Percentiles rank a stretch among this genome's conserved stretches.
Conservation (phyloP, 2,329 filamentous ascomycete species). For the Endocalyx cinctus region DNA sequence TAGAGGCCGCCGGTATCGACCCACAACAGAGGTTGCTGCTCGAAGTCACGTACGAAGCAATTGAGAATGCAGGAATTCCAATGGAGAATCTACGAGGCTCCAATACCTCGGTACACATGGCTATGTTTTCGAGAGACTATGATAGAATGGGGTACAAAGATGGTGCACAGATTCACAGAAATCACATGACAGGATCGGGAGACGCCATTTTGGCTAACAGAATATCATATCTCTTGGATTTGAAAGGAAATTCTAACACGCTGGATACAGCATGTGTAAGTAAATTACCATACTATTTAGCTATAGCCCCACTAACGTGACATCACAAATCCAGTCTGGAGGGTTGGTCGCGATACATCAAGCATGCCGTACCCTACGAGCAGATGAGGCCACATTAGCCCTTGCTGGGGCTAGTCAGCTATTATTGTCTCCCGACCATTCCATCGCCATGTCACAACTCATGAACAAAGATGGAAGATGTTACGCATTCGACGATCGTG, state of each 20-base stretch:
- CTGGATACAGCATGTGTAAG: not conserved
- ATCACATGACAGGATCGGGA: conserved; percentile 4
- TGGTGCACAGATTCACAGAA: too few relatives aligned
- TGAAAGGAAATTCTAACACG: conserved; percentile 2
- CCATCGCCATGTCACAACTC: too few relatives aligned
- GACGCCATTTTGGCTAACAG: conserved; percentile 9
- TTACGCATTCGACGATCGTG: conserved; percentile 9
- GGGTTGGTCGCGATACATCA: not conserved
- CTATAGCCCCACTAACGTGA: too few relatives aligned
- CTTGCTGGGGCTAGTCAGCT: not conserved
- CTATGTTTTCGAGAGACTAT: too few relatives aligned
- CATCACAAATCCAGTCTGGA: too few relatives aligned
- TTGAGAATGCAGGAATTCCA: conserved; percentile 6
- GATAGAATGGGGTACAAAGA: too few relatives aligned
- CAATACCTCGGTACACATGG: conserved; percentile 4
- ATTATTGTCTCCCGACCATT: too few relatives aligned
- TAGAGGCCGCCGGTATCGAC: conserved; percentile 7
- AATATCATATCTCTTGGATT: conserved; percentile 9
- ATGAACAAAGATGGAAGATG: conserved; percentile 9
- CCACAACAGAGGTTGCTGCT: conserved; percentile 8
- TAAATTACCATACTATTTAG: too few relatives aligned
- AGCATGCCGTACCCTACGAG: not conserved
- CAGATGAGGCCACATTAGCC: not conserved
- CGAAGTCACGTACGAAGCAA: conserved; percentile 8
- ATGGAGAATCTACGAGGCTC: conserved; percentile 5